Conservation (phyloP, 1,284 basidiomycete species). For the Ceratobasidium sp. region DNA sequence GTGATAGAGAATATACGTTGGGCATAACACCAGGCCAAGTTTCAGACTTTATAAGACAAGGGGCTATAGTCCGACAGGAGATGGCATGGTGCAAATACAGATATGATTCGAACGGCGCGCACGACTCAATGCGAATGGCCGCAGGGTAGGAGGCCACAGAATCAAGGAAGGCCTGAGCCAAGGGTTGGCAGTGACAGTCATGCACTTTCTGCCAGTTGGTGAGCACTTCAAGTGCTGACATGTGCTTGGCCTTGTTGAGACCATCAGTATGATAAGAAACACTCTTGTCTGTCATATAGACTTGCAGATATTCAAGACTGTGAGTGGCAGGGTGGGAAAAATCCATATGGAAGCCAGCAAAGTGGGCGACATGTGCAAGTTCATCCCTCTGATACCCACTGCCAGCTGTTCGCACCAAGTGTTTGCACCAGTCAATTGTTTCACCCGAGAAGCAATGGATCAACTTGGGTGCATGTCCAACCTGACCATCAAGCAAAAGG, state of each 20-base stretch:
- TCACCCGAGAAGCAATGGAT: neutral
- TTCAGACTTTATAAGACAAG: too few relatives aligned
- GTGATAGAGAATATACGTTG: too few relatives aligned
- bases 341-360: neutral
- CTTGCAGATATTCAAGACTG: neutral
- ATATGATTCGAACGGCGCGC: neutral
- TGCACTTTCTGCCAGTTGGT: neutral
- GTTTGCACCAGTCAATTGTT: neutral
- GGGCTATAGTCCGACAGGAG: too few relatives aligned
- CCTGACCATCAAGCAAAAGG: neutral
- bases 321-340: neutral
- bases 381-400: constrained; percentile 19
- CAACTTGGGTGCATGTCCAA: neutral
- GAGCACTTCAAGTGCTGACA: neutral
- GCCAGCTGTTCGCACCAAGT: neutral
- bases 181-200: neutral
- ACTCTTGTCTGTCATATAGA: constrained; percentile 11
- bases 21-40: too few relatives aligned
- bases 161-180: neutral
- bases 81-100: neutral
- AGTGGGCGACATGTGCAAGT: neutral
- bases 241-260: constrained; percentile 7
- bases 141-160: neutral
- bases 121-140: neutral
- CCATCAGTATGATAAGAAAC: neutral